Evolutionary conservation across 257 asterid genomes (phyloP).

Genomic region (Solanum tarijense): DNA sequence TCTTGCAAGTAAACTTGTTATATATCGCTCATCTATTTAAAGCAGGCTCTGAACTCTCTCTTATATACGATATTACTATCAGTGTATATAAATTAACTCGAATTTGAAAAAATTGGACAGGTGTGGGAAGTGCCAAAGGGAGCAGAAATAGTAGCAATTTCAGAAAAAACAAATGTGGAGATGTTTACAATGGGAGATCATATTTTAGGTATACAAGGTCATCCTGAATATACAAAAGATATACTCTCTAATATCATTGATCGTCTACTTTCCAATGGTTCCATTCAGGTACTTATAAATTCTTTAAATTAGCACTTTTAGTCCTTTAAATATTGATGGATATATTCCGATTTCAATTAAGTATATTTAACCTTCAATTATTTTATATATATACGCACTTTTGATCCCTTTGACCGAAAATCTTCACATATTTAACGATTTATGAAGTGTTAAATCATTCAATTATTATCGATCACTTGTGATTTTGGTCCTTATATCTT

Average conservation of each 20-base stretch:
- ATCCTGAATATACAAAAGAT: constrained; percentile 73
- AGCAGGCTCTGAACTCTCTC: not conserved
- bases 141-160: constrained; percentile 47
- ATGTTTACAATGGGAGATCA: constrained; percentile 47
- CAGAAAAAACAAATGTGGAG: constrained; percentile 62
- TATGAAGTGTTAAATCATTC: not conserved
- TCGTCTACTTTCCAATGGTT: constrained; percentile 32
- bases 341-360: not conserved
- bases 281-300: constrained; percentile 29
- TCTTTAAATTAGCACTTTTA: not conserved
- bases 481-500: not conserved
- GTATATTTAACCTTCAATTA: not conserved
- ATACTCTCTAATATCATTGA: constrained; percentile 48
- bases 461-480: not conserved
- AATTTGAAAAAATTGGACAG: not conserved
- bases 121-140: constrained; percentile 70
- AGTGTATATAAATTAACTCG: not conserved
- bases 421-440: not conserved
- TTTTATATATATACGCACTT: not conserved
- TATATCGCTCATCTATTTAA: not conserved
- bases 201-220: constrained; percentile 67
- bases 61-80: not conserved
- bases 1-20: not conserved
- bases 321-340: not conserved
- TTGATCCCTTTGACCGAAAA: not conserved